Evolutionary conservation across 2,329 filamentous ascomycete species (phyloP).

Genomic region (Emericellopsis cladophorae): DNA sequence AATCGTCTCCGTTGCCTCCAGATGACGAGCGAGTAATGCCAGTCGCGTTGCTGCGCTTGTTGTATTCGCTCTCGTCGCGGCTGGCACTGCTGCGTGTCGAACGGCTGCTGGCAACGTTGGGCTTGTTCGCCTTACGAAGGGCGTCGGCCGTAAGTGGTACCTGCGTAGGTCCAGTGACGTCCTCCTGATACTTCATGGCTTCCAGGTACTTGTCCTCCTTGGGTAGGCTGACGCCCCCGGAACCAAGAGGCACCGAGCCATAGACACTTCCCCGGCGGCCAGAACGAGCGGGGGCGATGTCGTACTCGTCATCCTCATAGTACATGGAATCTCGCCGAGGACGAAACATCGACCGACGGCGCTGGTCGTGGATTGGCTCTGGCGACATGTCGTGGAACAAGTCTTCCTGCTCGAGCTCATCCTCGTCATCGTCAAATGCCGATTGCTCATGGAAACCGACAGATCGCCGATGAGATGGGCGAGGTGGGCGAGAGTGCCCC

Average conservation of each 20-base stretch:
- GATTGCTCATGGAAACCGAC: slow-evolving; percentile 17
- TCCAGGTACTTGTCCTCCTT: slow-evolving; percentile 24
- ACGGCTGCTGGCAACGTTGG: slow-evolving; percentile 34
- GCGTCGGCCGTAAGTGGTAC: slow-evolving; percentile 42
- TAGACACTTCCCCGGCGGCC: slow-evolving; percentile 28
- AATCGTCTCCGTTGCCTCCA: slow-evolving; percentile 38
- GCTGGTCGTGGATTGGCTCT: slow-evolving; percentile 18
- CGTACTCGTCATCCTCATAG: slow-evolving; percentile 25
- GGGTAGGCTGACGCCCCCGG: slow-evolving; percentile 19
- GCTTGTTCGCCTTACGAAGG: slow-evolving; percentile 35
- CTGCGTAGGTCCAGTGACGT: slow-evolving; percentile 21
- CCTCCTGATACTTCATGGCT: slow-evolving; percentile 21
- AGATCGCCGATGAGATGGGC: slow-evolving; percentile 13
- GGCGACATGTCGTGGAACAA: slow-evolving; percentile 26
- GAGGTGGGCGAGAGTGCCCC: slow-evolving; percentile 14
- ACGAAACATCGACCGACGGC: slow-evolving; percentile 17
- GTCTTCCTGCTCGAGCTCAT: slow-evolving; percentile 4
- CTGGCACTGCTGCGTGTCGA: slow-evolving; percentile 47
- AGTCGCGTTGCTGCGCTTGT: slow-evolving; percentile 49
- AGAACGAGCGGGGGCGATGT: slow-evolving; percentile 19
- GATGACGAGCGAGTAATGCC: slow-evolving; percentile 41
- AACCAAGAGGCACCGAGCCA: slow-evolving; percentile 17
- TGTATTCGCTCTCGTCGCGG: slow-evolving; percentile 51
- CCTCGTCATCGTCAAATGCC: slow-evolving; percentile 23
- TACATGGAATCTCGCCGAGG: slow-evolving; percentile 19